Evolutionary conservation across 1,284 basidiomycete genomes (phyloP).

Genomic region (Thecaphora thlaspeos): DNA sequence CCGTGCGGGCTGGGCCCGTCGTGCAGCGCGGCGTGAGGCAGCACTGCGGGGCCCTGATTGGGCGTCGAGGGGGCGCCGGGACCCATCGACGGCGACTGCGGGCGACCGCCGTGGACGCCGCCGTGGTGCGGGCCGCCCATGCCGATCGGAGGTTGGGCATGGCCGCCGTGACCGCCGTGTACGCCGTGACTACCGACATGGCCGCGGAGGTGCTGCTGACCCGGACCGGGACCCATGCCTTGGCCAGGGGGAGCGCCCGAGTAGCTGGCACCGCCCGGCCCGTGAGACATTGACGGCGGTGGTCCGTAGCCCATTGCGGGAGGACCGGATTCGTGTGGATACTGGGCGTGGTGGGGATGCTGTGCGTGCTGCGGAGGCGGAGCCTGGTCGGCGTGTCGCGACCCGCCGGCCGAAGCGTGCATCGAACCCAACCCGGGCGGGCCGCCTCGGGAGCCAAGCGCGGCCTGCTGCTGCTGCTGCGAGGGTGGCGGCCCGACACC

Average conservation of each 20-base stretch:
- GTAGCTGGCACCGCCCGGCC: conserved; percentile 14
- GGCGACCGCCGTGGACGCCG: conserved; percentile 22
- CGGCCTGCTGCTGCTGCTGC: conserved; percentile 18
- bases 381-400: conserved; percentile 30
- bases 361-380: conserved; percentile 21
- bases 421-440: conserved; percentile 15
- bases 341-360: conserved; percentile 15
- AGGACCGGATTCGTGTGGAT: conserved; percentile 15
- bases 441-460: conserved; percentile 5
- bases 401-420: conserved; percentile 16
- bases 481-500: conserved; percentile 2
- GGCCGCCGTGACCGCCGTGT: conserved; percentile 14
- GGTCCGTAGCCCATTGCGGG: conserved; percentile 21
- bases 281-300: conserved; percentile 17
- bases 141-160: conserved; percentile 24
- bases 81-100: conserved; percentile 34
- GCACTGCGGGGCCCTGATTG: conserved; percentile 7
- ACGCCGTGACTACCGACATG: conserved; percentile 21
- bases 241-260: neutral
- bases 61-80: conserved; percentile 19
- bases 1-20: conserved; percentile 12
- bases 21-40: conserved; percentile 14
- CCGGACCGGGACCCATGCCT: conserved; percentile 2
- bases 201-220: conserved; percentile 11
- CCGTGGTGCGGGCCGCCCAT: conserved; percentile 20